phyloP scores from a whole-genome alignment of 1,284 basidiomycete genomes.

The Rugiboletus extremiorientalis region DNA sequence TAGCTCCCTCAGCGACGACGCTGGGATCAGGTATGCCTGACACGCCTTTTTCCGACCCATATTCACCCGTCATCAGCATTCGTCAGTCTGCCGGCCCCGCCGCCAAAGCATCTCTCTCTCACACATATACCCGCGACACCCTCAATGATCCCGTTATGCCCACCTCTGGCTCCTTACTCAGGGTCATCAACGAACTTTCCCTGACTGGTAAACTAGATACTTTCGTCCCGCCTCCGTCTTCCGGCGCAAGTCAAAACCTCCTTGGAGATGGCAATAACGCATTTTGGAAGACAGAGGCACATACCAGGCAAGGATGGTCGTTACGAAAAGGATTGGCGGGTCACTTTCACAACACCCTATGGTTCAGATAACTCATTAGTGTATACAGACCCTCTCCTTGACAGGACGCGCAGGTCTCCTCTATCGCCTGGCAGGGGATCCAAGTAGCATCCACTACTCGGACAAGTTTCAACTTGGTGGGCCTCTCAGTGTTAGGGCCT shows the following conservation, averaged over 20 bases:
- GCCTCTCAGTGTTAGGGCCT: conserved; percentile 86
- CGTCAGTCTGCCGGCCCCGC: conserved; percentile 79
- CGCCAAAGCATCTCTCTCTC: conserved; percentile 83
- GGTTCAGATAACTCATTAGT: neutral
- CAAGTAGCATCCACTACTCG: conserved; percentile 50
- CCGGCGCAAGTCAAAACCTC: conserved; percentile 38
- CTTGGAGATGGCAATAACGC: conserved; percentile 55
- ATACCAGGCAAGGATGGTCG: conserved; percentile 64
- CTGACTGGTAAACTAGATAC: conserved; percentile 22
- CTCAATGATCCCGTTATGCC: conserved; percentile 63
- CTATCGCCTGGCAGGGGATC: conserved; percentile 48
- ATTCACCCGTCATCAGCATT: conserved; percentile 52
- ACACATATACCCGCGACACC: conserved; percentile 78
- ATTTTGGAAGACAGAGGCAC: conserved; percentile 73
- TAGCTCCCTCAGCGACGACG: conserved; percentile 65
- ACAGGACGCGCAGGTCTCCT: conserved; percentile 64
- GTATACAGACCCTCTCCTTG: conserved; percentile 60
- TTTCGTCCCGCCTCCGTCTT: conserved; percentile 7
- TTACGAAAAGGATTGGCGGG: conserved; percentile 57
- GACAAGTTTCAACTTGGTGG: conserved; percentile 96
- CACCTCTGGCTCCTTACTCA: conserved; percentile 23
- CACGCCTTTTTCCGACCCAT: neutral
- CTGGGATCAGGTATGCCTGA: conserved; percentile 71
- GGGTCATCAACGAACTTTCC: conserved; percentile 24
- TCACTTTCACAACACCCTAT: conserved; percentile 6